Conservation (phyloP, 2,329 filamentous ascomycete species). For the Cytospora paraplurivora region DNA sequence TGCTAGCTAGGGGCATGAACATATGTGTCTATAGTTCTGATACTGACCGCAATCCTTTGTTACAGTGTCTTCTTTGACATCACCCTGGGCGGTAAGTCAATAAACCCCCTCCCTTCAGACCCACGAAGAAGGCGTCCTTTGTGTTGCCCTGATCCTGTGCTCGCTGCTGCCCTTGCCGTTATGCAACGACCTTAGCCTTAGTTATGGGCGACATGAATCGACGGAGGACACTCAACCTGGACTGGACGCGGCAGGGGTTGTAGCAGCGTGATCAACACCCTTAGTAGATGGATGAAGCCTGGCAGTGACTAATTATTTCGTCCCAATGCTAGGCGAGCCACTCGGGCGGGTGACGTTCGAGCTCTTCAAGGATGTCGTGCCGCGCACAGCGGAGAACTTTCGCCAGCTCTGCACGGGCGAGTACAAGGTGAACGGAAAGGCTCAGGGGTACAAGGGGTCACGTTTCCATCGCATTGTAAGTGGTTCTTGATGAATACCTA, state of each 20-base stretch:
- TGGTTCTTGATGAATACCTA: slow-evolving; percentile 31
- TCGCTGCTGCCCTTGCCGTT: background rate
- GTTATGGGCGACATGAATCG: background rate
- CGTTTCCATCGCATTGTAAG: slow-evolving; percentile 92
- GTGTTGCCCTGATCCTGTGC: background rate
- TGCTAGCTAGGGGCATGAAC: background rate
- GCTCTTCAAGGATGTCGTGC: slow-evolving; percentile 81
- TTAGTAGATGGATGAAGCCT: background rate
- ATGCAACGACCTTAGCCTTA: background rate
- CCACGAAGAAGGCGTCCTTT: background rate
- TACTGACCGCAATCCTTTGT: slow-evolving; percentile 36
- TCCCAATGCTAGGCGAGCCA: slow-evolving; percentile 66
- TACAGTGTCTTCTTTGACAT: slow-evolving; percentile 41
- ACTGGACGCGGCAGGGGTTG: background rate
- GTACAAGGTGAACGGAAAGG: slow-evolving; percentile 74
- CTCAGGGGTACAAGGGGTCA: slow-evolving; percentile 91
- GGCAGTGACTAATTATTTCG: background rate
- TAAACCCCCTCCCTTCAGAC: background rate
- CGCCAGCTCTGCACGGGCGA: slow-evolving; percentile 96
- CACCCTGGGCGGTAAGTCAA: slow-evolving; percentile 69
- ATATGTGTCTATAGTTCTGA: background rate
- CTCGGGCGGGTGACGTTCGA: slow-evolving; percentile 88
- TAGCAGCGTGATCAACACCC: background rate
- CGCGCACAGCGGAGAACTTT: slow-evolving; percentile 94
- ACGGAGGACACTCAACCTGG: background rate